phyloP scores from a whole-genome alignment of 805 yeast genomes.

The Pichia californica region DNA sequence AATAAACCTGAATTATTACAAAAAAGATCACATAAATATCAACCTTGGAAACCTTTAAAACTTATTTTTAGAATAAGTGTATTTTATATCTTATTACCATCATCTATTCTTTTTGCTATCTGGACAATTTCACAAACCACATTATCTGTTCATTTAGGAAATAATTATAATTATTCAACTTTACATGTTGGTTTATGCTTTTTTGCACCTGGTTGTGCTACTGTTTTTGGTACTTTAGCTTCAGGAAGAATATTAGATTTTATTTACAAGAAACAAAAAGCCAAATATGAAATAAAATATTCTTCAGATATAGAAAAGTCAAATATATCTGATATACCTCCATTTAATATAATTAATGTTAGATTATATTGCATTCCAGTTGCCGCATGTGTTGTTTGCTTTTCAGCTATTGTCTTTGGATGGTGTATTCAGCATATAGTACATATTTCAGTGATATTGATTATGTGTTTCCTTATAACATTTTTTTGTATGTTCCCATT shows the following conservation, averaged over 20 bases:
- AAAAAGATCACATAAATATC: slow-evolving; percentile 16
- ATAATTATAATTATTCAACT: slow-evolving; percentile 43
- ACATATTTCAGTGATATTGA: slow-evolving; percentile 48
- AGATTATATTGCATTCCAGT: slow-evolving; percentile 46
- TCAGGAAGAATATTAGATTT: slow-evolving; percentile 54
- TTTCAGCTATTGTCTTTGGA: slow-evolving; percentile 48
- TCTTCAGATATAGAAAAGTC: slow-evolving; percentile 3
- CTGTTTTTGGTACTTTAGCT: slow-evolving; percentile 51
- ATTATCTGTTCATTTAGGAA: slow-evolving; percentile 47
- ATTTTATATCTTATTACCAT: slow-evolving; percentile 41
- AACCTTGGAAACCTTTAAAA: slow-evolving; percentile 22
- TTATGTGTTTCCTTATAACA: slow-evolving; percentile 53
- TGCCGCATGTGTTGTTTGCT: slow-evolving; percentile 31
- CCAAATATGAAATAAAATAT: slow-evolving; percentile 25
- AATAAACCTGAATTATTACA: slow-evolving; percentile 20
- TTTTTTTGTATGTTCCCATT: slow-evolving; percentile 52
- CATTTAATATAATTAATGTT: slow-evolving; percentile 49
- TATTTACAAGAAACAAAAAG: slow-evolving; percentile 35
- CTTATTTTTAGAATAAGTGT: slow-evolving; percentile 26
- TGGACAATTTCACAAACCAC: slow-evolving; percentile 71
- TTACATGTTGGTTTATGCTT: slow-evolving; percentile 64
- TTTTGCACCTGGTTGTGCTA: slow-evolving; percentile 67
- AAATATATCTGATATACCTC: slow-evolving; percentile 19
- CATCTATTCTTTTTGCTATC: slow-evolving; percentile 56
- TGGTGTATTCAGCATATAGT: slow-evolving; percentile 58